phyloP scores from a whole-genome alignment of 2,329 filamentous ascomycete genomes.

The Cytospora leucostoma region DNA sequence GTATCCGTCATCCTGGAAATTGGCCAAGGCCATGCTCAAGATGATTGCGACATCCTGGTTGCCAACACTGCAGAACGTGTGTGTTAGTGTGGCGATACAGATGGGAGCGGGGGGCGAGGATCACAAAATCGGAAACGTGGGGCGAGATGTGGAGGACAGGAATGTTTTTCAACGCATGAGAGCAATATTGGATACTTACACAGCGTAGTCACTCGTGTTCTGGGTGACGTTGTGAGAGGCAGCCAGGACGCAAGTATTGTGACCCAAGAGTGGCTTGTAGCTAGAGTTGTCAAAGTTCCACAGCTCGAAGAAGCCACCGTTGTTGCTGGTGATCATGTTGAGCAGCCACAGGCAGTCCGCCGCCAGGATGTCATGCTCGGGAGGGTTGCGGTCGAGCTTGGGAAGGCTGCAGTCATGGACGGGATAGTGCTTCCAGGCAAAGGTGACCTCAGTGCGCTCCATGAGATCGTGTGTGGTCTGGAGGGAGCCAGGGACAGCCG shows the following conservation, averaged over 20 bases:
- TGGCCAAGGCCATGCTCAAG: not conserved
- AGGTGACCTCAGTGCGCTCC: constrained; percentile 19
- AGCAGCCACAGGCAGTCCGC: constrained; percentile 12
- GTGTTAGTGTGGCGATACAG: not conserved
- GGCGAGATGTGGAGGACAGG: not conserved
- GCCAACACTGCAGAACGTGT: constrained; percentile 1
- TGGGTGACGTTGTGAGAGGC: not conserved
- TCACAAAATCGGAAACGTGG: not conserved
- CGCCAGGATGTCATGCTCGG: not conserved
- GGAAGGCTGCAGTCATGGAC: constrained; percentile 19
- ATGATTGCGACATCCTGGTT: constrained; percentile 17
- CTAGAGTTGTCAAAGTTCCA: constrained; percentile 16
- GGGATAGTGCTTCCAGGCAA: constrained; percentile 3
- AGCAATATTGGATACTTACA: constrained; percentile 4
- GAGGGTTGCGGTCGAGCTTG: not conserved
- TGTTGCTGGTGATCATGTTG: constrained; percentile 9
- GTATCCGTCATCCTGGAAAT: not conserved
- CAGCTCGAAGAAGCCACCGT: constrained; percentile 23
- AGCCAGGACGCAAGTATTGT: constrained; percentile 21
- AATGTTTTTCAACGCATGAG: not conserved
- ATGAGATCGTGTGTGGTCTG: not conserved
- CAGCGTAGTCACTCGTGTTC: constrained; percentile 7
- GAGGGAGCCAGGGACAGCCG: not conserved
- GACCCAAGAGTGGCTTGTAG: constrained; percentile 17
- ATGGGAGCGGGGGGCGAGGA: not conserved